These are phyloP conservation scores for Sordariomycetes sp. DNA, from an alignment of 2,329 filamentous ascomycete species.

Conservation along the genomic window DNA sequence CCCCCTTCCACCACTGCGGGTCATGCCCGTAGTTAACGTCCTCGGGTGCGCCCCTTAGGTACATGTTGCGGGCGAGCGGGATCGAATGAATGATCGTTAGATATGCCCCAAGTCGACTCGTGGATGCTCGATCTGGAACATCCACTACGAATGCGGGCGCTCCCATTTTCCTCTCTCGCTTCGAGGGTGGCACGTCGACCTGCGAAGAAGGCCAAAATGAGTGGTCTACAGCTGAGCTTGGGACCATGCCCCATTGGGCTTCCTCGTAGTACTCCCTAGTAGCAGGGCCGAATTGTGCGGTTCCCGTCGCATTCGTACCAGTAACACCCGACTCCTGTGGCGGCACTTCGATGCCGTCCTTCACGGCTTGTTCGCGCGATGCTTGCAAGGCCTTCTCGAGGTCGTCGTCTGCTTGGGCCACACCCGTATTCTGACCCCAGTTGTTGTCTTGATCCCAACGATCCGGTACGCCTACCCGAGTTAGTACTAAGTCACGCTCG, in stretches of 20 bases:
- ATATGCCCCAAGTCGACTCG: constrained; percentile 42
- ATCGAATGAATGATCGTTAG: constrained; percentile 53
- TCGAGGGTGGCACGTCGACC: constrained; percentile 22
- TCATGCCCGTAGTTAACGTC: constrained; percentile 43
- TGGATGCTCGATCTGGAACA: constrained; percentile 23
- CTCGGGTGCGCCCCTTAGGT: constrained; percentile 33
- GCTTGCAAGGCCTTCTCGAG: constrained; percentile 46
- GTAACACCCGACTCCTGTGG: constrained; percentile 43
- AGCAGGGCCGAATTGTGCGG: constrained; percentile 50
- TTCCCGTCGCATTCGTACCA: constrained; percentile 19
- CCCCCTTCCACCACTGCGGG: constrained; percentile 53
- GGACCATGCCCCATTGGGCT: constrained; percentile 51
- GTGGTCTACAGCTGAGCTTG: constrained; percentile 17
- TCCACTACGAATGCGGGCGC: constrained; percentile 43
- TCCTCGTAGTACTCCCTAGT: constrained; percentile 45
- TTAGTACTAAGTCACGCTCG: too few relatives aligned
- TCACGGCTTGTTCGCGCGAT: too few relatives aligned
- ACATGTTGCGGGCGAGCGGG: constrained; percentile 45
- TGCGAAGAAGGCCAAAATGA: too few relatives aligned
- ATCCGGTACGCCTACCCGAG: not conserved
- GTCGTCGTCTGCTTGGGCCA: constrained; percentile 41
- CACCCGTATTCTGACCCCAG: not conserved
- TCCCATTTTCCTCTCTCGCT: constrained; percentile 28
- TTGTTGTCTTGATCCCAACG: not conserved
- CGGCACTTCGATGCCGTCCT: constrained; percentile 32